phyloP scores from a whole-genome alignment of 768 basidiomycete genomes.

The Collybia nuda region DNA sequence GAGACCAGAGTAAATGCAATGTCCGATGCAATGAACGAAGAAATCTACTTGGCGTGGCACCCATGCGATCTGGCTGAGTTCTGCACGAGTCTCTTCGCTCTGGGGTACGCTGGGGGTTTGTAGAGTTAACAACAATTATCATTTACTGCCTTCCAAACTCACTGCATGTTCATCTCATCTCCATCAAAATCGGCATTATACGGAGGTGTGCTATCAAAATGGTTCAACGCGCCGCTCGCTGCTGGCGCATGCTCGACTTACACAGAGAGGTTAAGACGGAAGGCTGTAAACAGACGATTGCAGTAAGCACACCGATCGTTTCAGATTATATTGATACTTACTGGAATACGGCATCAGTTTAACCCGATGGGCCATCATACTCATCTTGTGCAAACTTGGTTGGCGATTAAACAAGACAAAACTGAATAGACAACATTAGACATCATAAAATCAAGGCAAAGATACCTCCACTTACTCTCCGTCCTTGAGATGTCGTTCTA shows the following conservation, averaged over 20 bases:
- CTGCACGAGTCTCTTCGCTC: conserved; percentile 96
- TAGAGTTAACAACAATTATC: conserved; percentile 7
- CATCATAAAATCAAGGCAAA: background rate
- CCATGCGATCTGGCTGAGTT: conserved; percentile 98
- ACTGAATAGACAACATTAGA: conserved; percentile 34
- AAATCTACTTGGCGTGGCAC: conserved; percentile 90
- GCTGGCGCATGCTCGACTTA: conserved; percentile 42
- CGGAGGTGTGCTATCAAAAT: conserved; percentile 73
- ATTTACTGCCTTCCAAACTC: conserved; percentile 34
- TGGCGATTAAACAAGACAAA: conserved; percentile 97
- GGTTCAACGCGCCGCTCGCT: conserved; percentile 25
- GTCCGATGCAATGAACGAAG: background rate
- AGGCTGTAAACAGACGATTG: conserved; percentile 54
- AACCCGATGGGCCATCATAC: conserved; percentile 99
- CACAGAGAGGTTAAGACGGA: conserved; percentile 98
- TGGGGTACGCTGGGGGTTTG: conserved; percentile 86
- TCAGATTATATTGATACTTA: conserved; percentile 38
- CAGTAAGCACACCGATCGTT: conserved; percentile 3
- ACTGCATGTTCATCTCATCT: conserved; percentile 99
- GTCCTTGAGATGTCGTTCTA: conserved; percentile 95
- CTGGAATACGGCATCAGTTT: conserved; percentile 98
- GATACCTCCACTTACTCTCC: conserved; percentile 76
- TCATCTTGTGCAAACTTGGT: conserved; percentile 99
- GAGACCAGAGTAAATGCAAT: conserved; percentile 3
- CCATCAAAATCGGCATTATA: conserved; percentile 99